Evolutionary conservation across 2,329 filamentous ascomycete genomes (phyloP).

Genomic region (Stachybotrys chlorohalonatus): DNA sequence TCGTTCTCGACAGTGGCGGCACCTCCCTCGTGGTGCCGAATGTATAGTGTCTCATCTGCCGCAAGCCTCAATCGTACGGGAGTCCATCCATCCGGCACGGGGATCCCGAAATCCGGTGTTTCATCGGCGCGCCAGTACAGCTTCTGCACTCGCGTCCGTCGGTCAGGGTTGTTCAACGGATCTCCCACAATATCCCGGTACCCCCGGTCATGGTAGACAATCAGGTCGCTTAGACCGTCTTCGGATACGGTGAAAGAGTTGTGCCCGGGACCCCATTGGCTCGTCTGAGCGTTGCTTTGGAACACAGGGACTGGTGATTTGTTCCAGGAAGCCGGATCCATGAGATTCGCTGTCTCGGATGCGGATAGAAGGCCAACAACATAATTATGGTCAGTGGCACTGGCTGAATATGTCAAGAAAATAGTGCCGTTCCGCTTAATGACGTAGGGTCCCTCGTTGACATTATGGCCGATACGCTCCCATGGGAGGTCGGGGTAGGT

Average conservation of each 20-base stretch:
- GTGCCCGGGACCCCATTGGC: constrained; percentile 19
- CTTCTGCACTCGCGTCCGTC: constrained; percentile 18
- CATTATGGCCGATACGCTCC: constrained; percentile 11
- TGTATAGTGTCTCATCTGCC: constrained; percentile 5
- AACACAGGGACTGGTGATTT: constrained; percentile 16
- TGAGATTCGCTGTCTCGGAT: constrained; percentile 9
- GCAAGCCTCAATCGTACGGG: constrained; percentile 11
- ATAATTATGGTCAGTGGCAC: constrained; percentile 17
- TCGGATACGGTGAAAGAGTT: constrained; percentile 18
- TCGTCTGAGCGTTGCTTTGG: constrained; percentile 13
- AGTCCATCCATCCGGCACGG: constrained; percentile 12
- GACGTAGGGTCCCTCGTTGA: constrained; percentile 10
- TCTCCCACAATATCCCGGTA: constrained; percentile 18
- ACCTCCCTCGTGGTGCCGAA: constrained; percentile 4
- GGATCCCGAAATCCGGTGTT: constrained; percentile 18
- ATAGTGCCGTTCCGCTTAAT: constrained; percentile 8
- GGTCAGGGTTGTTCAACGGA: constrained; percentile 13
- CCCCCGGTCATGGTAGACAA: constrained; percentile 15
- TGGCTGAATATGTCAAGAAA: constrained; percentile 10
- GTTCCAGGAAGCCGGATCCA: constrained; percentile 14
- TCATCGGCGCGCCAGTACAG: constrained; percentile 19
- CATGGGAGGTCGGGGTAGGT: constrained; percentile 8
- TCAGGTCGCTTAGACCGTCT: constrained; percentile 16
- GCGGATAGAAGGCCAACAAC: constrained; percentile 16
- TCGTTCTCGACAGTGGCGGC: neutral